Evolutionary conservation across 129 eudicot species (phyloP).

Genomic region (Chrysanthemum seticuspe): DNA sequence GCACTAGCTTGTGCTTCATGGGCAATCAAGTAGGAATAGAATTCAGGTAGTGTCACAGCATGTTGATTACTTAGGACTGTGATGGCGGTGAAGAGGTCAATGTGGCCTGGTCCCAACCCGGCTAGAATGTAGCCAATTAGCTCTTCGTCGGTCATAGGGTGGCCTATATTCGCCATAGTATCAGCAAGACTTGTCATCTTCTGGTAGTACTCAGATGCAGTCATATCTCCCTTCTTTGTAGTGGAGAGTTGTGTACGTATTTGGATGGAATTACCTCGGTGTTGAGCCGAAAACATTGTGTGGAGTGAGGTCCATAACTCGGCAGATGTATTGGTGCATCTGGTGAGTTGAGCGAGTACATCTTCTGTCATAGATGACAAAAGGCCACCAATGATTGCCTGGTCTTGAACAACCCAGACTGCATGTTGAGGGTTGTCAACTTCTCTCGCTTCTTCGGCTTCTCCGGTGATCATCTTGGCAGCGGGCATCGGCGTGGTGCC

Average conservation of each 20-base stretch:
- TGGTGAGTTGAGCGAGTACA: background rate
- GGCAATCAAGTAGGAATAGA: no score
- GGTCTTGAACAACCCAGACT: background rate
- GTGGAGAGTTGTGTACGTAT: background rate
- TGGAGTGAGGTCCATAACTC: background rate
- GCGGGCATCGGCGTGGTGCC: no score
- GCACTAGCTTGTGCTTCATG: no score
- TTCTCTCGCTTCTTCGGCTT: background rate
- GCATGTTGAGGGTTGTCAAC: background rate
- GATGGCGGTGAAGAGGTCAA: no score
- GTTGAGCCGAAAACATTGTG: background rate
- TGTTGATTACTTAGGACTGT: no score
- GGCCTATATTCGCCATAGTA: background rate
- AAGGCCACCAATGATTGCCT: background rate
- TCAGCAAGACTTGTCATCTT: background rate
- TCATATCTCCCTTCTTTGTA: background rate
- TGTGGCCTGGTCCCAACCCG: no score
- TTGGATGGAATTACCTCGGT: background rate
- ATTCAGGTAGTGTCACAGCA: no score
- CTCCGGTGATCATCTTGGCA: no score
- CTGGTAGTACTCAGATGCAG: background rate
- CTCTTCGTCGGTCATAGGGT: background rate
- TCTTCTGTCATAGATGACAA: no score
- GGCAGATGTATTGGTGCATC: background rate
- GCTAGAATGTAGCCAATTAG: background rate